Evolutionary conservation across 2,329 filamentous ascomycete species (phyloP), one percentile per base, ranked within the genome.

Genomic region (Pestalotiopsis fici): DNA sequence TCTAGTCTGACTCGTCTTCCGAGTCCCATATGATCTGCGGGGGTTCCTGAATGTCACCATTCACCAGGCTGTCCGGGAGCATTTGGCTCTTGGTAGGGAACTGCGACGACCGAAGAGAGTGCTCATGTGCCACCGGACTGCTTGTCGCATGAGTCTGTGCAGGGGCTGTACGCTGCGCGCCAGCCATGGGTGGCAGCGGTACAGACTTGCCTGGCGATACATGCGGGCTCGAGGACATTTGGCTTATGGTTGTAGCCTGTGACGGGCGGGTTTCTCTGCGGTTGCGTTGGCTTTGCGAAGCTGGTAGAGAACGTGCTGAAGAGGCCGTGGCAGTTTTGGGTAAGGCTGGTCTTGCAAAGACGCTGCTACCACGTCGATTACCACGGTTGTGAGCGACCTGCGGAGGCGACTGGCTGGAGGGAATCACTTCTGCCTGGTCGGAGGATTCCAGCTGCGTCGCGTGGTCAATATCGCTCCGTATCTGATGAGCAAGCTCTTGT

Each of bases 1-100:
- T 23, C 70, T 21, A 76, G 56, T 76, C 75, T 3, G 74, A 75
- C 55, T 73, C 65, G 50, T 82, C 82, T 50, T 81, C 82, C 39
- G 81, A 83, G 69, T 84, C 82, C 68, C 77, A 75, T n/a, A 84
- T 74, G 23, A 82, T 80, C 4, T 76, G 72, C 18, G 82, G 81
- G 35, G 79, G 80, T 18, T 75, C 76, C 5, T 79, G 76, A 35
- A 79, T 73, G 69, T 75, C 78, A 31, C 82, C 79, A 43, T 80
- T 76, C 64, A 83, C 67, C 56, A 85, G 67, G 69, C 82, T 84
- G 25, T 85, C 82, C 12, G 86, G 83, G 66, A 89, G 75, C 77
- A 86, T 82, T 75, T 88, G 86, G 69, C 85, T 87, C 71, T 80
- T 82, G 1, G 83, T 82, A 67, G 84, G 73, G 21, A 87, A 77